Base-by-base conservation (phyloP, 2,329 filamentous ascomycete species). In the Colletotrichum sp. region DNA sequence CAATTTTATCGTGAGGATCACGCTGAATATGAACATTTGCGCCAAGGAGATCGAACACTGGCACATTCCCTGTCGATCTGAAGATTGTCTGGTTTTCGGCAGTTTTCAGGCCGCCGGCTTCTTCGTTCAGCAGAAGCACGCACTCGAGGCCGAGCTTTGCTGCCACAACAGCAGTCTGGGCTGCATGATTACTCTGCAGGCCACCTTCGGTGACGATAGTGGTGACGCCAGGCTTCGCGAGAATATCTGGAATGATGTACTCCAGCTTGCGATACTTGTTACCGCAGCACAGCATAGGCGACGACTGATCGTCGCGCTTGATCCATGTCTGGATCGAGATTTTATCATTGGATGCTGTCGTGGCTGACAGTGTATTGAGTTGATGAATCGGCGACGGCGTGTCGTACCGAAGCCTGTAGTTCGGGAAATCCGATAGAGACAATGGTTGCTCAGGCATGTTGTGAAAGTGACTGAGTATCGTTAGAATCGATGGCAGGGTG, bases 331-430 rank as follows among this genome's bases (percentile, higher is more conserved):
- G n/a, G n/a, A 52, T 52, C 3, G 43, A 52, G 43, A 52, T 52
- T 0, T 52, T 4, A 0, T 21, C 12, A 52, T 52, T 7, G 6
- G 10, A 52, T 7, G 3, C 10, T 21, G 10, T 10, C 10, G 43
- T 21, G 5, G n/a, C 43, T 52, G n/a, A 52, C 1, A 52, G 43
- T 0, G 43, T 1, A 52, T n/a, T 2, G 5, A 52, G 10, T 7
- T 21, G 5, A 52, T 52, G 43, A 7, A 52, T 52, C 43, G 43
- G 43, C 43, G 43, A 52, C 1, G n/a, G 43, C 0, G 5, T 18
- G n/a, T 52, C 43, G 43, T 52, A 52, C 43, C 43, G 43, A 13
- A 52, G 43, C 43, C 12, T 52, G 43, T 52, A 7, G 43, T n/a
- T 21, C 2, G 43, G 43, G n/a, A 52, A 21, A 52, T 1, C n/a